Evolutionary conservation across 1,139 yeast genomes (phyloP).

Genomic region (Taiozyma sp.): DNA sequence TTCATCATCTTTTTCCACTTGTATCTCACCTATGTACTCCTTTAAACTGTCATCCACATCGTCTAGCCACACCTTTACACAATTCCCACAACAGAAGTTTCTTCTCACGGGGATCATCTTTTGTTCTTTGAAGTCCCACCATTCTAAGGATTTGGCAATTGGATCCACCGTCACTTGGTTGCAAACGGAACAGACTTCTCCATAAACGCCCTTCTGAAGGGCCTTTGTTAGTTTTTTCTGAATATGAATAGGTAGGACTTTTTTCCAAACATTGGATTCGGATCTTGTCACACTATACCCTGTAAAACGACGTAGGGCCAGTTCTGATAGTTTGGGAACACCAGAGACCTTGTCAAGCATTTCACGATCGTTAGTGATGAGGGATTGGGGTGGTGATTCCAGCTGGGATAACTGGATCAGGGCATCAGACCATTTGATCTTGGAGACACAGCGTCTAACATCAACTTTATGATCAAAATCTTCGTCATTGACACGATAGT

Average conservation of each 20-base stretch:
- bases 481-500: slow-evolving; percentile 14
- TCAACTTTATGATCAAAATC: slow-evolving; percentile 7
- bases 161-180: slow-evolving; percentile 39
- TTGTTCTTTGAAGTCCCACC: slow-evolving; percentile 53
- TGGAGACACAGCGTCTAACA: slow-evolving; percentile 20
- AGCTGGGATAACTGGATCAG: slow-evolving; percentile 9
- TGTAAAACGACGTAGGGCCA: slow-evolving; percentile 41
- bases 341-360: slow-evolving; percentile 9
- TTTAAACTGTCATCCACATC: slow-evolving; percentile 13
- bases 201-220: slow-evolving; percentile 38
- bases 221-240: slow-evolving; percentile 40
- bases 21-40: slow-evolving; percentile 1
- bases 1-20: background rate
- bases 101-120: slow-evolving; percentile 39
- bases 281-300: slow-evolving; percentile 39
- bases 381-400: background rate
- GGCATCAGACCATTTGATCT: slow-evolving; percentile 20
- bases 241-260: slow-evolving; percentile 31
- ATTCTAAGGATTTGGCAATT: slow-evolving; percentile 51
- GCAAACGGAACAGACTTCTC: slow-evolving; percentile 51
- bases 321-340: slow-evolving; percentile 38
- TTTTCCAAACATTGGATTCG: slow-evolving; percentile 43
- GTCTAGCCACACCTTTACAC: slow-evolving; percentile 32
- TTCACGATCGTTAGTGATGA: slow-evolving; percentile 10
- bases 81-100: slow-evolving; percentile 41